These are phyloP conservation scores for Mortierella sp. DNA, from an alignment of 371 early-diverging fungal genomes.

Conservation along the genomic window DNA sequence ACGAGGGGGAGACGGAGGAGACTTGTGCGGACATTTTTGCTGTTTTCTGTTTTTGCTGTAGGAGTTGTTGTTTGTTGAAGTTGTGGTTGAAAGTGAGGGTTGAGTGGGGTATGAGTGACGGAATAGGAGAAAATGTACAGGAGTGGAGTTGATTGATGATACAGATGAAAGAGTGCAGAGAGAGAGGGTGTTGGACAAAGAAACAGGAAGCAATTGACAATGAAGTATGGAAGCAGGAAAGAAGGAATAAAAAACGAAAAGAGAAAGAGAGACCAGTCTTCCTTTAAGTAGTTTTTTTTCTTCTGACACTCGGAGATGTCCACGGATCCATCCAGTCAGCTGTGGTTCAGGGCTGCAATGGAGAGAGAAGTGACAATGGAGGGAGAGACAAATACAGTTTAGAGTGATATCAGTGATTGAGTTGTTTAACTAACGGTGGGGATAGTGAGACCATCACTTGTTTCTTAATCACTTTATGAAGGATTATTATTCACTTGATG, in stretches of 20 bases:
- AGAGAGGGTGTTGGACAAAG: slow-evolving; percentile 5
- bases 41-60: neutral
- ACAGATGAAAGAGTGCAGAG: neutral
- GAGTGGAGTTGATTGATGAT: neutral
- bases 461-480: neutral
- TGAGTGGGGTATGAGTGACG: neutral
- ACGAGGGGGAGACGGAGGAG: slow-evolving; percentile 36
- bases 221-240: slow-evolving; percentile 4
- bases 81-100: neutral
- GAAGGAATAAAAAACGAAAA: neutral
- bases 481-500: neutral
- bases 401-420: neutral
- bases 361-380: neutral
- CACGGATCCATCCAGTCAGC: neutral
- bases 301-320: neutral
- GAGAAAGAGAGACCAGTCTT: neutral
- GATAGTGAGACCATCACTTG: neutral
- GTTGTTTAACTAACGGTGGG: neutral
- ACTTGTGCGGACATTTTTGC: slow-evolving; percentile 42
- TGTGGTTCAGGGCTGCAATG: neutral
- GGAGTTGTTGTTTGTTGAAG: neutral
- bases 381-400: neutral
- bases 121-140: slow-evolving; percentile 6
- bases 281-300: slow-evolving; percentile 22
- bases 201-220: slow-evolving; percentile 2